These are phyloP conservation scores for Mycena sanguinolenta DNA, from an alignment of 768 basidiomycete genomes.

Conservation along the genomic window DNA sequence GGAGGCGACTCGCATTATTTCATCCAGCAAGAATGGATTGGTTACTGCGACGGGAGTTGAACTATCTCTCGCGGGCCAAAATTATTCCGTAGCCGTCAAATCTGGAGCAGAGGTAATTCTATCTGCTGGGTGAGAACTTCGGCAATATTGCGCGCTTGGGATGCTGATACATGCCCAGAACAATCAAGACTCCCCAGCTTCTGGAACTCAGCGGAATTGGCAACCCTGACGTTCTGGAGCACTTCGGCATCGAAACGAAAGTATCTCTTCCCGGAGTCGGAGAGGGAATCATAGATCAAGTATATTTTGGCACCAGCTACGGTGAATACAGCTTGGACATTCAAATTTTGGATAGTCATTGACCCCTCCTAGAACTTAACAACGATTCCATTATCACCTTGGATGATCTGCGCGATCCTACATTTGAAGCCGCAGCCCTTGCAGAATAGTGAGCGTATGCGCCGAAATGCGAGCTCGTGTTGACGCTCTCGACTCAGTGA, in stretches of 20 bases:
- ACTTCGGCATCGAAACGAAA: conserved; percentile 45
- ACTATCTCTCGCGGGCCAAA: conserved; percentile 3
- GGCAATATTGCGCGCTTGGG: too few species aligned
- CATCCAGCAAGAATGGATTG: neutral
- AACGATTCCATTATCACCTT: conserved; percentile 33
- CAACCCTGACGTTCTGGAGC: conserved; percentile 47
- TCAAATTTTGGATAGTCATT: neutral
- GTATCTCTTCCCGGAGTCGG: conserved; percentile 62
- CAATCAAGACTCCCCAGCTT: conserved; percentile 60
- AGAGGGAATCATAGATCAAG: conserved; percentile 60
- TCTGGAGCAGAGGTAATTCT: conserved; percentile 55
- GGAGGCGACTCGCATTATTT: conserved; percentile 1
- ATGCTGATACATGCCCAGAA: too few species aligned
- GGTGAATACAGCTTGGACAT: conserved; percentile 29
- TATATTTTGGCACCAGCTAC: conserved; percentile 36
- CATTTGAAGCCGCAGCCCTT: conserved; percentile 23
- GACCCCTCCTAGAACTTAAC: conserved; percentile 14
- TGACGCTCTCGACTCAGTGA: neutral
- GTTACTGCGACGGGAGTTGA: conserved; percentile 6
- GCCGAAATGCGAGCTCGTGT: neutral
- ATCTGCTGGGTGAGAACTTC: conserved; percentile 46
- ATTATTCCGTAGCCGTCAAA: neutral
- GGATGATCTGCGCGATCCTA: conserved; percentile 33
- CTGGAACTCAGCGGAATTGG: conserved; percentile 67
- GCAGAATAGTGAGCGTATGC: conserved; percentile 32